Percentiles rank a stretch among this genome's conserved stretches.
Evolutionary conservation across 2,329 filamentous ascomycete genomes (phyloP).

Genomic region (Leptodontidium sp.): DNA sequence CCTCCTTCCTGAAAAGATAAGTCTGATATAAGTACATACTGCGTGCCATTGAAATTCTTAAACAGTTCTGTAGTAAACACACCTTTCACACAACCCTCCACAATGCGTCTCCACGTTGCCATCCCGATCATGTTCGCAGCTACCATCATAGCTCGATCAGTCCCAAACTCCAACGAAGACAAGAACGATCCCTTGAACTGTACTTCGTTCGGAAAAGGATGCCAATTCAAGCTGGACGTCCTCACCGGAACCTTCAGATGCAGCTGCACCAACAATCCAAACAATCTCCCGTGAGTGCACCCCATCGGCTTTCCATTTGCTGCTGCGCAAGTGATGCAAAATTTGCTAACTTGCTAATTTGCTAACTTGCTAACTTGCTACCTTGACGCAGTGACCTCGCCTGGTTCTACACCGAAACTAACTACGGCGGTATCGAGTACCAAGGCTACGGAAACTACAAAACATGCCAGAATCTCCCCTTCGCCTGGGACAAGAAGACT

Average conservation of each 20-base stretch:
- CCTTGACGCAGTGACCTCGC: conserved; percentile 8
- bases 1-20: background rate
- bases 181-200: background rate
- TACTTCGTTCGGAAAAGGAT: conserved; percentile 1
- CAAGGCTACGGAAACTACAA: conserved; percentile 21
- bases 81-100: background rate
- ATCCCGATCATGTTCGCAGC: background rate
- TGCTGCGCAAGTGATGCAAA: background rate
- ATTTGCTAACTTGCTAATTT: background rate
- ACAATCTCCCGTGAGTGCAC: background rate
- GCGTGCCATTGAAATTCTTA: too few relatives aligned
- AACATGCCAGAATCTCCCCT: conserved; percentile 21
- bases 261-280: background rate
- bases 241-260: background rate
- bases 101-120: background rate
- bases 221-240: background rate
- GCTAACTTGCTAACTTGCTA: background rate
- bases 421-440: conserved; percentile 20
- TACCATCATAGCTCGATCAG: background rate
- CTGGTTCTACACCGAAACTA: conserved; percentile 6
- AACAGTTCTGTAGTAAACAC: background rate
- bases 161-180: background rate
- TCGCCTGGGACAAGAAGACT: conserved; percentile 18
- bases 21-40: too few relatives aligned
- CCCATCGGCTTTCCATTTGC: background rate